Evolutionary conservation across 345 rosid genomes (phyloP).

Genomic region (Tarenaya hassleriana): DNA sequence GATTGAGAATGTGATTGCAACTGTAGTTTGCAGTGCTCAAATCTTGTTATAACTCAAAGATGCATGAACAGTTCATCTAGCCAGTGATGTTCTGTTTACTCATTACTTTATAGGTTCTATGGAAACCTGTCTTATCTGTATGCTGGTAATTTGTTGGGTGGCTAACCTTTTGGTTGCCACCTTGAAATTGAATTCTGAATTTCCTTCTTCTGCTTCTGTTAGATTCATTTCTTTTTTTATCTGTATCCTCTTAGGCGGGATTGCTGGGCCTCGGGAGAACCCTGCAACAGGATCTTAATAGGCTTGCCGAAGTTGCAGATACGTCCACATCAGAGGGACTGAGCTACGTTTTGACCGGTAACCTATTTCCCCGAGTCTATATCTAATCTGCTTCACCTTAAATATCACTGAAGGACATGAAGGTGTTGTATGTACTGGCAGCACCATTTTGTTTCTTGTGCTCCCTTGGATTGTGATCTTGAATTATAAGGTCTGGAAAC

Average conservation of each 20-base stretch:
- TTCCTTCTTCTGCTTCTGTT: background rate
- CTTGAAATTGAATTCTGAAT: background rate
- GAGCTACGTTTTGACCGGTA: conserved; percentile 82
- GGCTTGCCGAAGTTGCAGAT: conserved; percentile 74
- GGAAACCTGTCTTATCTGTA: background rate
- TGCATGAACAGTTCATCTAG: background rate
- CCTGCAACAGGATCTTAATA: conserved; percentile 74
- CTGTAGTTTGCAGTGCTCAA: background rate
- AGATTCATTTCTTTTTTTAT: background rate
- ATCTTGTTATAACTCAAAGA: background rate
- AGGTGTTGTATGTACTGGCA: conserved; percentile 4
- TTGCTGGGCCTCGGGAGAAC: conserved; percentile 78
- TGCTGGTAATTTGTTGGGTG: background rate
- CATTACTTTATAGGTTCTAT: background rate
- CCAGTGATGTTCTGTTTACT: background rate
- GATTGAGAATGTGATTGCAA: background rate
- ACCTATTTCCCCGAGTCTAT: background rate
- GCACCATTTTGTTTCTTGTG: conserved; percentile 3
- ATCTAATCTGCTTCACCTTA: background rate
- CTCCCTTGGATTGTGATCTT: background rate
- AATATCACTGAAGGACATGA: background rate
- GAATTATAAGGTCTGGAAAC: background rate
- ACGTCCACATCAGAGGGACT: conserved; percentile 86
- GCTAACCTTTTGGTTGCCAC: background rate
- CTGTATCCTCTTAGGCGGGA: conserved; percentile 50